These are phyloP conservation scores for Viola odorata DNA, from an alignment of 345 rosid species.

Conservation along the genomic window DNA sequence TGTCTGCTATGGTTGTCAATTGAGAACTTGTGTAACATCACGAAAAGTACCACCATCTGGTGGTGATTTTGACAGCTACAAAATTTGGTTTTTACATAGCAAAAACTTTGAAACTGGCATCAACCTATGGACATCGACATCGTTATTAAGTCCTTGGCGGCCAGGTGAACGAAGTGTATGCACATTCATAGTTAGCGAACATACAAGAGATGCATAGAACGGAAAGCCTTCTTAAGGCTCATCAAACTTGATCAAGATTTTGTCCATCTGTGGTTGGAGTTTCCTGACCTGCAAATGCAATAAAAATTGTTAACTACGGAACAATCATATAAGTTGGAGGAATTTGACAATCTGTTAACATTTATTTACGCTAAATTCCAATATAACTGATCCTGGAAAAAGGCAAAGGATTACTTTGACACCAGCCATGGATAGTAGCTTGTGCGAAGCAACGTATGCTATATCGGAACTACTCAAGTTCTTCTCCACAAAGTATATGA, in stretches of 20 bases:
- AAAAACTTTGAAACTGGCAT: too few relatives aligned
- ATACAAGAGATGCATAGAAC: too few relatives aligned
- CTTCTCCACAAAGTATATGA: slow-evolving; percentile 79
- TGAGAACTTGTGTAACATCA: too few relatives aligned
- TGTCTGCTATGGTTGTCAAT: too few relatives aligned
- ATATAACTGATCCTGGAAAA: neutral
- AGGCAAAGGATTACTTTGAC: slow-evolving; percentile 49
- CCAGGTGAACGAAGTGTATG: too few relatives aligned
- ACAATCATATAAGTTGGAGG: neutral
- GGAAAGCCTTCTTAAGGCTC: slow-evolving; percentile 24
- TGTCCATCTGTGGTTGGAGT: slow-evolving; percentile 66
- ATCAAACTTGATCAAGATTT: slow-evolving; percentile 56
- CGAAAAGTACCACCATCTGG: too few relatives aligned
- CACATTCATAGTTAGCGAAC: too few relatives aligned
- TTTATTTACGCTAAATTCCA: neutral
- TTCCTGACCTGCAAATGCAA: slow-evolving; percentile 53
- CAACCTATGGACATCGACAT: too few relatives aligned
- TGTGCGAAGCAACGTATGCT: slow-evolving; percentile 72
- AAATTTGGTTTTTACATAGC: too few relatives aligned
- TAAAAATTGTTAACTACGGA: neutral
- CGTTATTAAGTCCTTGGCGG: too few relatives aligned
- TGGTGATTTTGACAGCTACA: too few relatives aligned
- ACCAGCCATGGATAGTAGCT: slow-evolving; percentile 79
- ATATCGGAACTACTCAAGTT: slow-evolving; percentile 40
- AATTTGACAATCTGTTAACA: neutral